Evolutionary conservation across 257 asterid genomes (phyloP).

Genomic region (Penstemon newberryi): DNA sequence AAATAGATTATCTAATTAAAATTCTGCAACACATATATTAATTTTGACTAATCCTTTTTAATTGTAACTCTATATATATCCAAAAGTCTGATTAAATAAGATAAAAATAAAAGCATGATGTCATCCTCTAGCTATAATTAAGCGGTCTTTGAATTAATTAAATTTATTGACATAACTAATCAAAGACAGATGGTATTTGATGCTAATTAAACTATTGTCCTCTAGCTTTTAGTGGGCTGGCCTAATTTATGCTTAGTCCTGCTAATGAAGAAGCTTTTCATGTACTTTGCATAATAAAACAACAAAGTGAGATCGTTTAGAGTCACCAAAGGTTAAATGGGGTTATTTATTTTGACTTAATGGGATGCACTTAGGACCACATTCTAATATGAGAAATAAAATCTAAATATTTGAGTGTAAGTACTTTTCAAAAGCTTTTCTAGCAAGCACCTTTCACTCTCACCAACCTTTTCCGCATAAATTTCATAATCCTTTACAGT

Average conservation of each 20-base stretch:
- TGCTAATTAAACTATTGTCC: conserved; percentile 36
- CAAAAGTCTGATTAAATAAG: conserved; percentile 1
- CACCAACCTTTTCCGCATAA: not conserved
- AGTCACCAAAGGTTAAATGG: conserved; percentile 3
- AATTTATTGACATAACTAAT: conserved; percentile 3
- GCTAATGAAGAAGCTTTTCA: conserved; percentile 36
- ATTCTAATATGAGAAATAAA: not conserved
- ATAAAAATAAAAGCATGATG: not conserved
- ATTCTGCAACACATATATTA: conserved; percentile 14
- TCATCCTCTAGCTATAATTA: not conserved
- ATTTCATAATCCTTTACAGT: not conserved
- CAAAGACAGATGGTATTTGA: conserved; percentile 32
- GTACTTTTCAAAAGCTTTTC: conserved; percentile 1
- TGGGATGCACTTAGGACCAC: not conserved
- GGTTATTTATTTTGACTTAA: not conserved
- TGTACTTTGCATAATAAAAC: conserved; percentile 32
- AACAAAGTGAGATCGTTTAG: not conserved
- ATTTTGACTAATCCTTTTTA: not conserved
- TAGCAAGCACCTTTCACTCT: not conserved
- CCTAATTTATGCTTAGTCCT: conserved; percentile 47
- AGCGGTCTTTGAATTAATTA: not conserved
- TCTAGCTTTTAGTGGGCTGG: conserved; percentile 53
- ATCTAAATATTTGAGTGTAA: not conserved
- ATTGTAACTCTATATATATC: not conserved
- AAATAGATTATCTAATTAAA: too few species aligned